These are phyloP conservation scores for Erodium maritimum DNA, from an alignment of 345 rosid species.

Conservation along the genomic window DNA sequence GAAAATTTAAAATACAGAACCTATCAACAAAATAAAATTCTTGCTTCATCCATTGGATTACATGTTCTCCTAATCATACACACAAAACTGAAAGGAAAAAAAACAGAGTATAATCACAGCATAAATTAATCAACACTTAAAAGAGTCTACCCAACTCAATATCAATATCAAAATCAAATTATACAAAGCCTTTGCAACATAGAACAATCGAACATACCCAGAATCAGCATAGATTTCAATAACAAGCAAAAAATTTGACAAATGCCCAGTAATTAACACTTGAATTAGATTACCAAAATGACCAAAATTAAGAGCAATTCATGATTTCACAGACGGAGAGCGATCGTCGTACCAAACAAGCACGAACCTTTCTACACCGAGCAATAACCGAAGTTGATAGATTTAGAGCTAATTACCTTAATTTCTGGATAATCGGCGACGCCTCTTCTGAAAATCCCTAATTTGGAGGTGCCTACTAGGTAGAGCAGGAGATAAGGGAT, in stretches of 20 bases:
- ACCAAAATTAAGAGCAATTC: neutral
- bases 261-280: neutral
- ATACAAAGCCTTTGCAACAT: neutral
- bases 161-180: neutral
- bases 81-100: no score
- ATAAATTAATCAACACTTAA: no score
- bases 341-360: neutral
- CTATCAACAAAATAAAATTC: no score
- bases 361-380: neutral
- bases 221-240: neutral
- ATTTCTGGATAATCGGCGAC: neutral
- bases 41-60: no score
- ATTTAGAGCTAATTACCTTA: neutral
- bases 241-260: neutral
- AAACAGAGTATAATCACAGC: no score
- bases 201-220: neutral
- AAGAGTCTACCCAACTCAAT: neutral
- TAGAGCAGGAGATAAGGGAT: neutral
- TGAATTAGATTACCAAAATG: neutral
- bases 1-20: no score
- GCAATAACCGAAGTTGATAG: neutral
- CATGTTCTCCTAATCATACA: no score
- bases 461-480: neutral
- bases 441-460: neutral
- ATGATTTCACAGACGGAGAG: no score